Conservation (phyloP, 2,329 filamentous ascomycete species). For the Podosphaera aphanis region DNA sequence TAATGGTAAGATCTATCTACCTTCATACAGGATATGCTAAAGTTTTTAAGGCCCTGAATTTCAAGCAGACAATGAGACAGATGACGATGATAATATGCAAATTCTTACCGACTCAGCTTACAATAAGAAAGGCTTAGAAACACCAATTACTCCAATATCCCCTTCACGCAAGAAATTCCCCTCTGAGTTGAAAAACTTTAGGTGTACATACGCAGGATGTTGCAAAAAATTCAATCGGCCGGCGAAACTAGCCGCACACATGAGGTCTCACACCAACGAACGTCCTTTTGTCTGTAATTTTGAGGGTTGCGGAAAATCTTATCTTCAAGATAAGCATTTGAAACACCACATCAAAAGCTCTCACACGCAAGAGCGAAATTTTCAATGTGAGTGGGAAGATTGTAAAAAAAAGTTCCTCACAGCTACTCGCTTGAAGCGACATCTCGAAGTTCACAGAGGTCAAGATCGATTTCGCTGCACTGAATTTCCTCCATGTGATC, state of each 20-base stretch:
- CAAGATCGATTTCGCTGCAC: slow-evolving; percentile 54
- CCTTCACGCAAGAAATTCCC: slow-evolving; percentile 30
- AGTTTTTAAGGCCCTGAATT: background rate
- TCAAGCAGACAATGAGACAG: background rate
- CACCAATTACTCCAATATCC: slow-evolving; percentile 26
- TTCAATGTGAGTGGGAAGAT: slow-evolving; percentile 44
- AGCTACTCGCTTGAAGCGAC: slow-evolving; percentile 51
- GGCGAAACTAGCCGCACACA: slow-evolving; percentile 53
- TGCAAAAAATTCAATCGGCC: slow-evolving; percentile 72
- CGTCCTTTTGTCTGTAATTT: slow-evolving; percentile 54
- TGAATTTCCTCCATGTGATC: slow-evolving; percentile 43
- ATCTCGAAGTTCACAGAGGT: slow-evolving; percentile 56
- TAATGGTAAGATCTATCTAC: no score
- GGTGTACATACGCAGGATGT: slow-evolving; percentile 53
- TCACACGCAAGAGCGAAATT: slow-evolving; percentile 47
- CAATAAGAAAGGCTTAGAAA: slow-evolving; percentile 18
- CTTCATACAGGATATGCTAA: background rate
- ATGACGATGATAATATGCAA: slow-evolving; percentile 4
- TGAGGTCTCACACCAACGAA: slow-evolving; percentile 68
- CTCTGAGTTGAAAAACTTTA: slow-evolving; percentile 52
- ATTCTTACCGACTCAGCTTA: slow-evolving; percentile 14
- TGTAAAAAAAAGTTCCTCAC: slow-evolving; percentile 70
- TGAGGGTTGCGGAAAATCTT: slow-evolving; percentile 55
- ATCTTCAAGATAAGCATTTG: slow-evolving; percentile 68
- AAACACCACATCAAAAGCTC: slow-evolving; percentile 65